Evolutionary conservation across 164 flowering plant genomes (phyloP), one percentile per base, ranked within the genome.

Genomic region (Nymphaea thermarum): DNA sequence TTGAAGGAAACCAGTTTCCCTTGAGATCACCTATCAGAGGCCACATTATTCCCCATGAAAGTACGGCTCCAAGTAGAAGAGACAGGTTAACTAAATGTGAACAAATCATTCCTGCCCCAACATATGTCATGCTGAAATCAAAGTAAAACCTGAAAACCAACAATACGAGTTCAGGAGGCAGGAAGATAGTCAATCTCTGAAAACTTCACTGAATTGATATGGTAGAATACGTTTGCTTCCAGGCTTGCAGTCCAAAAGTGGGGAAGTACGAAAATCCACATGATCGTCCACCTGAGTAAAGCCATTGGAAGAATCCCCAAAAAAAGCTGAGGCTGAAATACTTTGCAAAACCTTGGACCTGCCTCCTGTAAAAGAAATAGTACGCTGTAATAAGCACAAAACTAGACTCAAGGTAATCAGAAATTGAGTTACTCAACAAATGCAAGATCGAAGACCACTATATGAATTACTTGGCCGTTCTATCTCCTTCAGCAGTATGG

Each of bases 21-120:
- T 93, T 87, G 2, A 66, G 82, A 1, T 76, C 78, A 15, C 67
- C 65, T 14, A 94, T 87, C 43, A 94, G 70, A 16, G 98, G 97
- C 98, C 98, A 94, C 97, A 94, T 89, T 10, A 91, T 17, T 17
- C 96, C 97, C 90, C 90, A 91, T 43, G 97, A 93, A n/a, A 93
- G 78, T 68, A 89, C 86, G 3, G 96, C 94, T 2, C 98, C 98
- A 25, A 89, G 68, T 66, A 93, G 94, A 80, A 91, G 70, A 8
- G 97, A 93, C 63, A 87, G 76, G 75, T 91, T 93, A 69, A 86
- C 94, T 8, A 89, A 76, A 71, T 89, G 91, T 41, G 97, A 80
- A 73, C 86, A 87, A 10, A 90, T 88, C 98, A 90, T 90, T 69
- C 98, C 96, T 0, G 95, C 95, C 67, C 95, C 96, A 12, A 90